phyloP scores from a whole-genome alignment of 225 moss, liverwort and hornwort species.

The Neckera pumila region DNA sequence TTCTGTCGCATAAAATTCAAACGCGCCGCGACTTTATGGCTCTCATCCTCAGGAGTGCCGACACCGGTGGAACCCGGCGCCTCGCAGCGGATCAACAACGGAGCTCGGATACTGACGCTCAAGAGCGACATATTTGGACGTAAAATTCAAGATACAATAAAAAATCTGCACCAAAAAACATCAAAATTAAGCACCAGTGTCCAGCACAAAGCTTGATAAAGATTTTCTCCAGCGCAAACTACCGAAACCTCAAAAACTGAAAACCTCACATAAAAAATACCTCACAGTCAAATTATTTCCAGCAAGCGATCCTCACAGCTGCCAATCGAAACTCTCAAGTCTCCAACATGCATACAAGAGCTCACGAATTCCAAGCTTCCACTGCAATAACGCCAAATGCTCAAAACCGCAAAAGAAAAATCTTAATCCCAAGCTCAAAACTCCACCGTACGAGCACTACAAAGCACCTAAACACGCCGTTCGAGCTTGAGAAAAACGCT shows the following conservation, averaged over 20 bases:
- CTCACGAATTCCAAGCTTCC: not conserved
- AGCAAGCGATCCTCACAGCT: not conserved
- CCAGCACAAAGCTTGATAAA: not conserved
- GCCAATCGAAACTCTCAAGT: not conserved
- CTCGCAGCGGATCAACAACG: constrained; percentile 8
- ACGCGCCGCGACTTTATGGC: not conserved
- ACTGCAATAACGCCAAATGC: no score
- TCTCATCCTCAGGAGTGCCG: not conserved
- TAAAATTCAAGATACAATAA: not conserved
- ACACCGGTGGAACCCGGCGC: not conserved
- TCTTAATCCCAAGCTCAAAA: not conserved
- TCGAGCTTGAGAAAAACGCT: not conserved
- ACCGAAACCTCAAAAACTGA: not conserved
- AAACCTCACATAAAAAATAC: not conserved
- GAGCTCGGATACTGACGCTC: constrained; percentile 7
- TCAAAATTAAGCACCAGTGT: not conserved
- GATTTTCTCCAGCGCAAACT: not conserved
- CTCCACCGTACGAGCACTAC: not conserved
- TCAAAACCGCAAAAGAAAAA: not conserved
- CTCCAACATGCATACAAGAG: not conserved
- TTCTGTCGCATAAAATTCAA: constrained; percentile 1
- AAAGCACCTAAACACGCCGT: not conserved
- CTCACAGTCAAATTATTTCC: not conserved
- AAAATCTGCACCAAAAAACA: not conserved
- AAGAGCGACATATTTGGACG: constrained; percentile 27